A percentile compares a stretch with the other conserved stretches of the same genome.
These are phyloP conservation scores for Backusella tarrabulga DNA, from an alignment of 192 early-diverging fungal species.

Conservation along the genomic window DNA sequence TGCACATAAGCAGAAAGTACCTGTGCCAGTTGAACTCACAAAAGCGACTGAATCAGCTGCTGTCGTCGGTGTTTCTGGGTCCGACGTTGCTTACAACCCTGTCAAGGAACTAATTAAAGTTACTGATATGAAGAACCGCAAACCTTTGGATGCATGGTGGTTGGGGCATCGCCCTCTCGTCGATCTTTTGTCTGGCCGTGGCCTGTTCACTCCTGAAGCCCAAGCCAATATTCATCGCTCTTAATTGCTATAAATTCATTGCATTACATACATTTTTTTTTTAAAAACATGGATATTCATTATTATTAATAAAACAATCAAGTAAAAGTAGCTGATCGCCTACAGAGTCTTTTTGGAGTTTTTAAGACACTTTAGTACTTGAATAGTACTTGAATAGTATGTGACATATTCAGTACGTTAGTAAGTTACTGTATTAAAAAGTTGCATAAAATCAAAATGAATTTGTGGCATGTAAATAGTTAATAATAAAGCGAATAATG, in stretches of 20 bases:
- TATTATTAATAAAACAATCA: background rate
- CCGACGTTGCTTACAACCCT: conserved; percentile 71
- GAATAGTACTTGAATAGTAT: background rate
- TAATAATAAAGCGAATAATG: too few relatives aligned
- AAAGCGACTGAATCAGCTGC: conserved; percentile 57
- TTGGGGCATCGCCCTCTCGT: conserved; percentile 52
- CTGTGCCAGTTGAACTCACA: conserved; percentile 56
- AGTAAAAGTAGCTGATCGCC: background rate
- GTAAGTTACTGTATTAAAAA: too few relatives aligned
- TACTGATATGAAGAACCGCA: conserved; percentile 80
- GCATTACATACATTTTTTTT: background rate
- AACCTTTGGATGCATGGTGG: conserved; percentile 74
- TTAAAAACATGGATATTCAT: background rate
- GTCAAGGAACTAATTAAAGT: conserved; percentile 60
- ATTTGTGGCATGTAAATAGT: too few relatives aligned
- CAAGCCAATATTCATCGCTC: conserved; percentile 1
- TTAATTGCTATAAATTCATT: background rate
- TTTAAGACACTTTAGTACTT: background rate
- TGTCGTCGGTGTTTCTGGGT: conserved; percentile 85
- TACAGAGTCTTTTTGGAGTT: background rate
- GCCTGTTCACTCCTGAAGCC: conserved; percentile 27
- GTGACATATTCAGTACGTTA: background rate
- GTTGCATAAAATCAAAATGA: too few relatives aligned
- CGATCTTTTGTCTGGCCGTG: conserved; percentile 61
- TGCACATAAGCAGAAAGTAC: conserved; percentile 34